Conservation (phyloP, 106 monocot species). For the Dendrobium huoshanense region DNA sequence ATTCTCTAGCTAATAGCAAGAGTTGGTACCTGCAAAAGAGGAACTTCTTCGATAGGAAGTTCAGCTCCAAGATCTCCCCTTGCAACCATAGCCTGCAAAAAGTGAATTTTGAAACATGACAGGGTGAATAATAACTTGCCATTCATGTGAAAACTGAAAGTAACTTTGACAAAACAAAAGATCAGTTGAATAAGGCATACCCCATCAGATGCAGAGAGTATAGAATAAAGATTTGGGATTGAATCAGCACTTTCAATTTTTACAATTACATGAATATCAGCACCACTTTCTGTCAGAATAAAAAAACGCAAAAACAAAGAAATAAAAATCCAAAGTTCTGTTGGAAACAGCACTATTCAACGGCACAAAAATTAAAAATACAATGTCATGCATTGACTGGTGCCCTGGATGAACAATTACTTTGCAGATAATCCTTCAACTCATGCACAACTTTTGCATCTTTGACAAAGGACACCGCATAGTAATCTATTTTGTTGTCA, state of each 20-base stretch:
- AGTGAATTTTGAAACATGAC: constrained; percentile 5
- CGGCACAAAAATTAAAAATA: not conserved
- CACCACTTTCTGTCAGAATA: constrained; percentile 47
- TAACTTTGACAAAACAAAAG: not conserved
- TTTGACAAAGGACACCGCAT: constrained; percentile 99
- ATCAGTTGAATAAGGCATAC: constrained; percentile 30
- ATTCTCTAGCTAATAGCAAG: not conserved
- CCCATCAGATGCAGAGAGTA: constrained; percentile 97
- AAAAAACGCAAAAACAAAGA: not conserved
- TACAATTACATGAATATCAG: constrained; percentile 95
- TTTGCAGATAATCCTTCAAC: constrained; percentile 83
- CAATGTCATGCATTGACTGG: not conserved
- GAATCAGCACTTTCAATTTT: constrained; percentile 99
- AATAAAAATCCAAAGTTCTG: not conserved
- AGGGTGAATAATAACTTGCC: not conserved
- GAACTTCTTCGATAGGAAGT: constrained; percentile 97
- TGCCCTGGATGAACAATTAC: constrained; percentile 25
- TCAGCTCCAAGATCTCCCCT: constrained; percentile 99
- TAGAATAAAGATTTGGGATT: constrained; percentile 91
- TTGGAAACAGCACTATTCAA: not conserved
- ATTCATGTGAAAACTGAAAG: constrained; percentile 3
- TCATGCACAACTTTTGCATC: constrained; percentile 97
- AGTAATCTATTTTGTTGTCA: constrained; percentile 91
- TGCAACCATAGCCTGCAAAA: constrained; percentile 94
- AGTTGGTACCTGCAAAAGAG: constrained; percentile 71